A percentile compares a stretch with the other conserved stretches of the same genome.
Conservation (phyloP, 2,329 filamentous ascomycete genomes). For the Monilinia fructigena region DNA sequence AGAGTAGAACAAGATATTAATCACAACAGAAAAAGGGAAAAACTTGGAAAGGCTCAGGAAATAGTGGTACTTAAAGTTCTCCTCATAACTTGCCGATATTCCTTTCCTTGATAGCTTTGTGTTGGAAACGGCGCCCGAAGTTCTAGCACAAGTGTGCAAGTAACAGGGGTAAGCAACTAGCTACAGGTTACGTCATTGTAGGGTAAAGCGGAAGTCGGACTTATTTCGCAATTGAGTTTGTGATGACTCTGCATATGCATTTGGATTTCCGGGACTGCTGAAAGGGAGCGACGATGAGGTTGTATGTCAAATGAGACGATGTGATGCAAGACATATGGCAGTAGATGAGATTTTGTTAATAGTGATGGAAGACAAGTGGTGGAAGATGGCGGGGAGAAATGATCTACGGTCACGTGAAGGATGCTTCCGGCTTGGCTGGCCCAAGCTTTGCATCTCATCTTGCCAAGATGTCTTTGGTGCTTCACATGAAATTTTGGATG, state of each 20-base stretch:
- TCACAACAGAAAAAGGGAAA: not conserved
- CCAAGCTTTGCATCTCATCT: not conserved
- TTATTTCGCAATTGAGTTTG: not conserved
- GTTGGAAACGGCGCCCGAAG: not conserved
- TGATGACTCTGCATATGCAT: not conserved
- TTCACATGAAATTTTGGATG: too few relatives aligned
- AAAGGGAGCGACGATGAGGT: not conserved
- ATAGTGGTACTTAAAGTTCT: not conserved
- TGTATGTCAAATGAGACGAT: too few relatives aligned
- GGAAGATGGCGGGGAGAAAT: not conserved
- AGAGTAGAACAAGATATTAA: not conserved
- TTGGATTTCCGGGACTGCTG: rapidly evolving
- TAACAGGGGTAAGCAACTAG: not conserved
- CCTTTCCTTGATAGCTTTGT: slow-evolving; percentile 6
- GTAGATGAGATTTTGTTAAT: not conserved
- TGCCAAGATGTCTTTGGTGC: not conserved
- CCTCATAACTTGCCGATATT: not conserved
- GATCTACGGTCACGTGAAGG: slow-evolving; percentile 2
- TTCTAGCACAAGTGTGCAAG: not conserved
- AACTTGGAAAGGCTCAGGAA: slow-evolving; percentile 1
- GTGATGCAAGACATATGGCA: not conserved
- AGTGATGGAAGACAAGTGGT: not conserved
- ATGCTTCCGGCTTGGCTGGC: not conserved
- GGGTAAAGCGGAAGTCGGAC: slow-evolving; percentile 12
- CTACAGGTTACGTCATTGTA: not conserved